These are phyloP conservation scores for Nepenthes gracilis DNA, from an alignment of 148 eudicot species.

Conservation along the genomic window DNA sequence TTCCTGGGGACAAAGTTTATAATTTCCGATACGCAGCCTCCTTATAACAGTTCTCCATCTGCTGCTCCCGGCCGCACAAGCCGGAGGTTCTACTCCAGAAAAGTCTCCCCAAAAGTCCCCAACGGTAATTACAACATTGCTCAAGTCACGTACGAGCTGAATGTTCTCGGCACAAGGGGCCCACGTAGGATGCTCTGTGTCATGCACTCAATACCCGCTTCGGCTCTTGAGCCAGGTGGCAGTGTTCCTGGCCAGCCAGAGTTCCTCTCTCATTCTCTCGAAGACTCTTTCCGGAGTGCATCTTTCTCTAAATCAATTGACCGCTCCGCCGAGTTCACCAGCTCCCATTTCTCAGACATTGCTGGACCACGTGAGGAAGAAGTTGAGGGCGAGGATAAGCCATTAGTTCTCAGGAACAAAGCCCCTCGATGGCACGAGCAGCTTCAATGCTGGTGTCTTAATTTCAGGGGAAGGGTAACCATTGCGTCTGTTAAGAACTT, in stretches of 20 bases:
- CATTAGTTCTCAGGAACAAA: slow-evolving; percentile 36
- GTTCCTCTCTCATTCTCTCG: slow-evolving; percentile 48
- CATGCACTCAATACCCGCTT: slow-evolving; percentile 64
- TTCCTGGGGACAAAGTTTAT: slow-evolving; percentile 88
- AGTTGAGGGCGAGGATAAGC: slow-evolving; percentile 19
- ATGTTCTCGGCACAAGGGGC: slow-evolving; percentile 81
- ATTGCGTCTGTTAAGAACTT: slow-evolving; percentile 55
- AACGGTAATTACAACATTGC: slow-evolving; percentile 66
- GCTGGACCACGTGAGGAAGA: slow-evolving; percentile 12
- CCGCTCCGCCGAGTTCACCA: slow-evolving; percentile 38
- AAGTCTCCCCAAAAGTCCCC: slow-evolving; percentile 76
- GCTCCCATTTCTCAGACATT: slow-evolving; percentile 41
- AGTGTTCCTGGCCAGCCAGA: slow-evolving; percentile 69
- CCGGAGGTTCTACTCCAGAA: slow-evolving; percentile 67
- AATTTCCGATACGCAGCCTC: slow-evolving; percentile 71
- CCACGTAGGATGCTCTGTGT: slow-evolving; percentile 74
- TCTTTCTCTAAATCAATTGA: slow-evolving; percentile 52
- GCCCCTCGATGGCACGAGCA: slow-evolving; percentile 55
- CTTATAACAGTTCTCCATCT: slow-evolving; percentile 29
- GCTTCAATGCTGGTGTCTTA: slow-evolving; percentile 54
- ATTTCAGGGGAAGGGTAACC: slow-evolving; percentile 49
- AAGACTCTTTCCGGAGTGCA: slow-evolving; percentile 64
- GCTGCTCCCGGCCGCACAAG: slow-evolving; percentile 49
- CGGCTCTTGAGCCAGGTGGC: slow-evolving; percentile 71
- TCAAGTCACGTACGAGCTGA: slow-evolving; percentile 69